Conservation (phyloP, 768 basidiomycete species). For the Pisolithus microcarpus region DNA sequence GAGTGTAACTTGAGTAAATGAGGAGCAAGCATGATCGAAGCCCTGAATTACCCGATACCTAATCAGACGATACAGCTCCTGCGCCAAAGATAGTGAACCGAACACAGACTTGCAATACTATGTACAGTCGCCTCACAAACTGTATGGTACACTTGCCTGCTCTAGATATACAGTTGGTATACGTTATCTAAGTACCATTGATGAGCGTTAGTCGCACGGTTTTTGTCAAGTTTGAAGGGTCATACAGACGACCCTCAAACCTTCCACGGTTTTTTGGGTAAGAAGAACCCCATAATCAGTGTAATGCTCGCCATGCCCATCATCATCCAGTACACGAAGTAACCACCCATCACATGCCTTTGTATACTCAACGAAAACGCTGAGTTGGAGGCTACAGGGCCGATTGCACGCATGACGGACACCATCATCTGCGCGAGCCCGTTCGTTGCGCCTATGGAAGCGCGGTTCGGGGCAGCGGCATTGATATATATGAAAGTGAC, state of each 20-base stretch:
- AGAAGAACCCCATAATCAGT: constrained; percentile 23
- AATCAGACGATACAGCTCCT: too few species aligned
- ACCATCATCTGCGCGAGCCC: constrained; percentile 45
- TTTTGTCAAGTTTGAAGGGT: too few species aligned
- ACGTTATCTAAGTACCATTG: too few species aligned
- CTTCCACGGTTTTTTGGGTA: constrained; percentile 27
- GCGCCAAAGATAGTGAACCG: too few species aligned
- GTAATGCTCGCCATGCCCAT: constrained; percentile 22
- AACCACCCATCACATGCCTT: constrained; percentile 42
- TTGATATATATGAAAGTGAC: constrained; percentile 66
- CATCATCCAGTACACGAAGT: constrained; percentile 46
- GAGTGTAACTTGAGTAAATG: not conserved
- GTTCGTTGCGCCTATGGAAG: constrained; percentile 67
- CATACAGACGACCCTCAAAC: constrained; percentile 1
- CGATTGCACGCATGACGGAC: constrained; percentile 38
- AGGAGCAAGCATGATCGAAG: too few species aligned
- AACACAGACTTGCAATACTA: too few species aligned
- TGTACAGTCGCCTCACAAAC: too few species aligned
- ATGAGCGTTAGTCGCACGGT: too few species aligned
- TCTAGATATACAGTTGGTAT: too few species aligned
- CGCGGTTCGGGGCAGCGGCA: constrained; percentile 56
- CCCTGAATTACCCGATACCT: too few species aligned
- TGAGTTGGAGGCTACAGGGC: constrained; percentile 53
- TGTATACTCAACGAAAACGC: constrained; percentile 49
- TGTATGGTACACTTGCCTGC: too few species aligned